Base-by-base conservation (phyloP, 1,284 basidiomycete species). In the Heterobasidion irregulare region DNA sequence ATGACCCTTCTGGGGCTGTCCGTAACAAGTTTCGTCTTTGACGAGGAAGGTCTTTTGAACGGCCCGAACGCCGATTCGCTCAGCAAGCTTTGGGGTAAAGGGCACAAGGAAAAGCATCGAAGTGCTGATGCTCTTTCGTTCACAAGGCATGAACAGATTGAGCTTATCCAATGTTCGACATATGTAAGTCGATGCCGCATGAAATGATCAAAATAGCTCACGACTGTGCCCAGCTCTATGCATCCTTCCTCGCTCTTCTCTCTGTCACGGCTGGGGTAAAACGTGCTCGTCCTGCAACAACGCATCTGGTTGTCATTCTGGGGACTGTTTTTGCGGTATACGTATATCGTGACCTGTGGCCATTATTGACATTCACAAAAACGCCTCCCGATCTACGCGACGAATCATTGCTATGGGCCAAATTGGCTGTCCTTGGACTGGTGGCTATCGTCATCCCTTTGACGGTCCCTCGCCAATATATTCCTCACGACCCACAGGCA, bases 331-430 rank as follows among this genome's bases (percentile, higher is more conserved):
- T 73, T 61, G 62, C 54, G 2, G 66, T 80, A 1, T 82, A 75
- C 62, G 65, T 67, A 12, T 79, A 78, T 59, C 73, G 79, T 47
- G 77, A 83, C 61, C 59, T 82, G 26, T 76, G 71, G 65, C 81
- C 81, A 1, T 60, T 79, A 7, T 62, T 72, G 26, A 79, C 78
- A 0, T 75, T 65, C 59, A 65, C 69, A 43, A 65, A 74, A 7
- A 51, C 49, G 5, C 75, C 78, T 0, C 61, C 68, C 1, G 80
- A 83, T 58, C 58, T 63, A n/a, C 54, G 63, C 2, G 70, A 72
- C 46, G 71, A 71, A 13, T 50, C 61, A 18, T 41, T 71, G 16
- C 61, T 74, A 6, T 75, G 72, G 72, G 56, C 58, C 1, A 71
- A 72, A 57, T 53, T 72, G 65, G 52, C 71, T 62, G 12, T 80